Evolutionary conservation across 345 rosid species (phyloP), one percentile per base, ranked within the genome.

Genomic region (Eucalyptus polyanthemos): DNA sequence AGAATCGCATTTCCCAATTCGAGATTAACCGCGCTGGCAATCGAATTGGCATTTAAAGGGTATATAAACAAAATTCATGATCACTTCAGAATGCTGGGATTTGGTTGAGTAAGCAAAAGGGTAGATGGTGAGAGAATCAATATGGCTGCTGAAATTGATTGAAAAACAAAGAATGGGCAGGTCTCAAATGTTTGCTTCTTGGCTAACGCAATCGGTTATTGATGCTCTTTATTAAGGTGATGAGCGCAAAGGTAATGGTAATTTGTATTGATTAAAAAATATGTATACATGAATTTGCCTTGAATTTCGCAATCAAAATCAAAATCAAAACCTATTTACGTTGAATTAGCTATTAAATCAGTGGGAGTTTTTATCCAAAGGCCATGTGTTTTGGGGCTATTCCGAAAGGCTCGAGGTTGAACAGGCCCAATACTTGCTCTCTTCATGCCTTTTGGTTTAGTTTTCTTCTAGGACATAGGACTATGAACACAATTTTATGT

Each of bases 1-100:
- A 19, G 45, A 34, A 17, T 72, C 1, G 14, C 40, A 40, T 22
- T 76, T 22, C 8, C 27, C 5, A 3, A 6, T 37, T 76, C 1
- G 4, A 2, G 45, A 21, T 37, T 72, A 19, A 19, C 6, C 3
- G 11, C 10, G 37, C 76, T 6, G 8, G 6, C 8, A 0, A 10
- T 72, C 15, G 0, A 21, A 21, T 37, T 37, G 27, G 3, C 27
- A 37, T 22, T 76, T 34, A 6, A 34, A 69, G 62, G 44, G 1
- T 17, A 0, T 5, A 17, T 8, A 17, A 31, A 34, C 42, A 67
- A 31, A 67, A 34, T 15, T n/a, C 8, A 5, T 19, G 44, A 11
- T 16, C 45, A 72, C 44, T 34, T 19, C 13, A 34, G 2, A 9
- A 5, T 34, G 81, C 5, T 72, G 81, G 25, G 44, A 72, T 37